Evolutionary conservation across 2,329 filamentous ascomycete genomes (phyloP), one percentile per base, ranked within the genome.

Genomic region (Decorospora gaudefroyi): DNA sequence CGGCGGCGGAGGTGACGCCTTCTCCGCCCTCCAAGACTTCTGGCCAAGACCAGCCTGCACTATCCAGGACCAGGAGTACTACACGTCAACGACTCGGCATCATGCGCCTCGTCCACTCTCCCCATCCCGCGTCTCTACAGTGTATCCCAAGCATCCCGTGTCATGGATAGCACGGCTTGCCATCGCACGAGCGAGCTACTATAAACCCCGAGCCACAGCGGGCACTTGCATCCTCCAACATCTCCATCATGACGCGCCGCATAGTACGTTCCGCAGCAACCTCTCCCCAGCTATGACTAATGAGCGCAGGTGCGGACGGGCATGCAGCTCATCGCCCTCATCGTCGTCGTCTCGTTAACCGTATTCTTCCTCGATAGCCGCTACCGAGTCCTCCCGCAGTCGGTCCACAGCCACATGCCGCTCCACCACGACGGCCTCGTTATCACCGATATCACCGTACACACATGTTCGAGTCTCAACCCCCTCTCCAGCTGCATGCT

Each of bases 351-450:
- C 58, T 81, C 86, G 57, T 76, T 92, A 57, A 66, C 91, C 60
- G 72, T 92, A 61, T 84, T 92, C 70, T 80, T 95, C 69, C 84
- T 96, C 75, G 91, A 96, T 74, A 88, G 85, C 65, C 88, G 87
- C 68, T 95, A 93, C 75, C 82, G 88, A 57, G 87, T 96, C 47
- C 83, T 96, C 23, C 91, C 91, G 28, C 84, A 85, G 62, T 82
- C 86, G 48, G 86, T 96, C 57, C 91, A 96, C 76, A 87, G 84
- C 68, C 88, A 92, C 70, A 83, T 95, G 62, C 91, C 91, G 17
- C 59, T 70, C 19, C 90, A 96, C 71, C 88, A 95, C 65, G 82
- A 88, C 29, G 90, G 90, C 53, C 80, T 87, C 47, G 84, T 95
- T 62, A 83, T 96, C 61, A 95, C 89, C 65, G 91, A 96, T 72